These are phyloP conservation scores for Willaertia magna DNA, from an alignment of 208 protist genomes.

Conservation along the genomic window DNA sequence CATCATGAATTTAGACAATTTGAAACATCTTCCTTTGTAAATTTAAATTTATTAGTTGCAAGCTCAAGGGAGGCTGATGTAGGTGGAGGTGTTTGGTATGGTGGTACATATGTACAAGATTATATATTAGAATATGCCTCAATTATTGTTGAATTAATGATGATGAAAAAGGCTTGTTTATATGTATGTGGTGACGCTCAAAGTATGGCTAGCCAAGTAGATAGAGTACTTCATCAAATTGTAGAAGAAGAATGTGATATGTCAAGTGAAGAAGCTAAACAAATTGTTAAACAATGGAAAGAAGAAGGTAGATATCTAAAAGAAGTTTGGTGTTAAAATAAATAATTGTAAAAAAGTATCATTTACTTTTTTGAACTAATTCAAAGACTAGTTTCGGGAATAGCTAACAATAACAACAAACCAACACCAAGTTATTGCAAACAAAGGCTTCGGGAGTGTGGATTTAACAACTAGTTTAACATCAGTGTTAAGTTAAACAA, in stretches of 20 bases:
- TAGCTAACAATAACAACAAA: too few relatives aligned
- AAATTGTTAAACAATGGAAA: neutral
- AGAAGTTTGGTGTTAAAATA: neutral
- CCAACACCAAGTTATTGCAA: too few relatives aligned
- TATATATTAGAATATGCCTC: constrained; percentile 41
- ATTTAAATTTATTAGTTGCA: constrained; percentile 5
- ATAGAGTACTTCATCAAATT: constrained; percentile 18
- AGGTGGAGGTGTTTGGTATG: constrained; percentile 41
- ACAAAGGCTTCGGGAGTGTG: too few relatives aligned
- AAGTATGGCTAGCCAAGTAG: constrained; percentile 72
- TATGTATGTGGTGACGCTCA: constrained; percentile 77
- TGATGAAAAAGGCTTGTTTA: constrained; percentile 45
- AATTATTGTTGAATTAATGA: constrained; percentile 44
- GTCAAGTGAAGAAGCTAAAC: neutral
- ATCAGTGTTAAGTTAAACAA: too few relatives aligned
- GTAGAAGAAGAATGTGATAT: neutral
- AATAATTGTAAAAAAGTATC: neutral
- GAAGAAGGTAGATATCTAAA: neutral
- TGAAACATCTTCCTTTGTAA: constrained; percentile 47
- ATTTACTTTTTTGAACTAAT: too few relatives aligned
- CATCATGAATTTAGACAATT: constrained; percentile 49
- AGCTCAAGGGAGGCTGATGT: neutral
- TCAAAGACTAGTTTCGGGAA: too few relatives aligned
- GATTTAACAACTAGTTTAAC: too few relatives aligned
- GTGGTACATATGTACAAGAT: constrained; percentile 69